Conservation (phyloP, 2,329 filamentous ascomycete genomes). For the Aaosphaeria pasadenensis region DNA sequence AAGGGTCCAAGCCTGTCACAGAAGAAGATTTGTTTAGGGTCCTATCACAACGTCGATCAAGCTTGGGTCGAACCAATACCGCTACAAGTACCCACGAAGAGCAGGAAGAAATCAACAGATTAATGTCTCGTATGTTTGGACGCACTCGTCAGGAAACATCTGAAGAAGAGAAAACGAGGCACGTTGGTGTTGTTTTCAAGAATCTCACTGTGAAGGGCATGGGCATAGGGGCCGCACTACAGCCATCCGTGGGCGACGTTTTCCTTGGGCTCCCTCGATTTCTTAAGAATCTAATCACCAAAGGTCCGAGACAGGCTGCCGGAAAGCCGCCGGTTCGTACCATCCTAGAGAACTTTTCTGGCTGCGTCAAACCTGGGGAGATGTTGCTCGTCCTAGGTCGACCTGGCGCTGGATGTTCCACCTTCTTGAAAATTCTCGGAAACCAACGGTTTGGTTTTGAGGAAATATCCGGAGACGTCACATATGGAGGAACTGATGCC, state of each 20-base stretch:
- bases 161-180: slow-evolving; percentile 67
- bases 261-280: slow-evolving; percentile 56
- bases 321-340: slow-evolving; percentile 59
- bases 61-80: slow-evolving; percentile 21
- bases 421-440: slow-evolving; percentile 65
- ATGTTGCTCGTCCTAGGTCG: slow-evolving; percentile 69
- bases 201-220: slow-evolving; percentile 62
- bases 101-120: slow-evolving; percentile 55
- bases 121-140: slow-evolving; percentile 72
- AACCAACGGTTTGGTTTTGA: slow-evolving; percentile 62
- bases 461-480: slow-evolving; percentile 54
- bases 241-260: slow-evolving; percentile 60
- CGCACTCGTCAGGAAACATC: slow-evolving; percentile 61
- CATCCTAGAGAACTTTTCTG: slow-evolving; percentile 63
- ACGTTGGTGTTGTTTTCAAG: slow-evolving; percentile 66
- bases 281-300: slow-evolving; percentile 50
- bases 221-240: slow-evolving; percentile 60
- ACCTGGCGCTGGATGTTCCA: slow-evolving; percentile 68
- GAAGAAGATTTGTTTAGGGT: slow-evolving; percentile 54
- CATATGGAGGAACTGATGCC: slow-evolving; percentile 55
- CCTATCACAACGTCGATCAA: slow-evolving; percentile 50
- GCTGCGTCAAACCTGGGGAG: slow-evolving; percentile 69
- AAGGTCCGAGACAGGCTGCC: slow-evolving; percentile 37
- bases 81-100: slow-evolving; percentile 32
- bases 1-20: slow-evolving; percentile 31